Conservation (phyloP, 805 yeast genomes). For the Yueomyces sinensis region DNA sequence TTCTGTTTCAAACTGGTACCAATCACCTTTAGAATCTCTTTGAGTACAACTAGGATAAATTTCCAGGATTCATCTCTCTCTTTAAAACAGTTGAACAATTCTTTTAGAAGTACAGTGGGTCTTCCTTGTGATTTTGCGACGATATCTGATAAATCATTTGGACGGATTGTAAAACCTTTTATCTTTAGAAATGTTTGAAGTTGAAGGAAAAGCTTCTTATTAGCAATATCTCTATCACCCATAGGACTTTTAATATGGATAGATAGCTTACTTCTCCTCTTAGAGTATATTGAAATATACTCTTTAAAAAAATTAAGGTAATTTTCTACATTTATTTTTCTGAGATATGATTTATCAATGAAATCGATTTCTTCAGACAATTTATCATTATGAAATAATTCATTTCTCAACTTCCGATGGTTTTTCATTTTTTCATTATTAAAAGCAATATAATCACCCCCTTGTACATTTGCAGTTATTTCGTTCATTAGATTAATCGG, state of each 20-base stretch:
- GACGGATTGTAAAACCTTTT: constrained; percentile 35
- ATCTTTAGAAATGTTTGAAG: constrained; percentile 32
- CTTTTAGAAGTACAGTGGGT: constrained; percentile 26
- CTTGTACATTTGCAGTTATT: constrained; percentile 24
- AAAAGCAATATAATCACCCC: constrained; percentile 16
- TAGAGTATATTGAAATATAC: constrained; percentile 27
- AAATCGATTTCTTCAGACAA: constrained; percentile 26
- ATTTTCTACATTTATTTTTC: constrained; percentile 19
- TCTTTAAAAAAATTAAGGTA: constrained; percentile 26
- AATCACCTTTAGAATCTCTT: constrained; percentile 23
- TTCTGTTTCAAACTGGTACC: constrained; percentile 4
- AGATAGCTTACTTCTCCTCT: constrained; percentile 28
- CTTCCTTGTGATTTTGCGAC: constrained; percentile 28
- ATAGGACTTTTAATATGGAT: constrained; percentile 29
- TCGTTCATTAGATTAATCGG: constrained; percentile 26
- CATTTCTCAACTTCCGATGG: constrained; percentile 39
- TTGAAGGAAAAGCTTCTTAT: constrained; percentile 27
- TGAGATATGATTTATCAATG: constrained; percentile 24
- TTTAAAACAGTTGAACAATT: constrained; percentile 30
- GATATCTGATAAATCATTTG: constrained; percentile 27
- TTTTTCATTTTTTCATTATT: constrained; percentile 19
- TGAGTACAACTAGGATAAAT: constrained; percentile 23
- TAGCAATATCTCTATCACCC: constrained; percentile 25
- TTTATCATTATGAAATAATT: constrained; percentile 27
- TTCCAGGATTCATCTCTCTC: constrained; percentile 29